These are phyloP conservation scores for Alopecurus myosuroides DNA, from an alignment of 176 grass and related monocot species.

Conservation along the genomic window DNA sequence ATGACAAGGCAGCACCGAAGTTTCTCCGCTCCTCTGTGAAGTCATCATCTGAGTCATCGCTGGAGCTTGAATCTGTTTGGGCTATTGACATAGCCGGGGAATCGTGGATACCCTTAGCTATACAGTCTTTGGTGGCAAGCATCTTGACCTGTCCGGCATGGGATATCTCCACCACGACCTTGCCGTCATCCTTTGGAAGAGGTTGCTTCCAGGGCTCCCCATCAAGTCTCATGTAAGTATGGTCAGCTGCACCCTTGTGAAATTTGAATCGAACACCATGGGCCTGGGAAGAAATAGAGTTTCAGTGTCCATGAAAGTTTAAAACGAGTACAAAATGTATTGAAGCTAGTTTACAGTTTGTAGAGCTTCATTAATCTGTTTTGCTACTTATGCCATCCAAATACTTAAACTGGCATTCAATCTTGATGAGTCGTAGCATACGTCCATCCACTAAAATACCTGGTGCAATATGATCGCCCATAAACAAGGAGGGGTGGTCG, in stretches of 20 bases:
- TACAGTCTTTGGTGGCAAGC: slow-evolving; percentile 62
- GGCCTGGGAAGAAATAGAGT: slow-evolving; percentile 42
- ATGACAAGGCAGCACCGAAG: slow-evolving; percentile 46
- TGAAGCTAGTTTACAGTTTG: background rate
- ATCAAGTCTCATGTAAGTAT: slow-evolving; percentile 96
- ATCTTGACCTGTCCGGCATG: slow-evolving; percentile 78
- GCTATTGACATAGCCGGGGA: background rate
- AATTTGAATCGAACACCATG: slow-evolving; percentile 76
- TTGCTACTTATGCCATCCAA: background rate
- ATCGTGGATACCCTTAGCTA: slow-evolving; percentile 51
- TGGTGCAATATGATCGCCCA: background rate
- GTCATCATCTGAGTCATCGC: slow-evolving; percentile 26
- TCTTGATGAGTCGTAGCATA: background rate
- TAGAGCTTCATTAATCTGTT: background rate
- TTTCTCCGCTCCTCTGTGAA: slow-evolving; percentile 41
- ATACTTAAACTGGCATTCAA: background rate
- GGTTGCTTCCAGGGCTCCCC: slow-evolving; percentile 98
- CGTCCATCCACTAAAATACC: background rate
- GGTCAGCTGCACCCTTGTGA: slow-evolving; percentile 44
- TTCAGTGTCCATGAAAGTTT: background rate
- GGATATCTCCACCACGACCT: slow-evolving; percentile 85
- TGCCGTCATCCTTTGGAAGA: slow-evolving; percentile 62
- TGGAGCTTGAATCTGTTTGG: slow-evolving; percentile 35
- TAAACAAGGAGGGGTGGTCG: background rate
- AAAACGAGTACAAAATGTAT: background rate